Evolutionary conservation across 2,329 filamentous ascomycete species (phyloP).

Genomic region (Trichoderma lentiforme): DNA sequence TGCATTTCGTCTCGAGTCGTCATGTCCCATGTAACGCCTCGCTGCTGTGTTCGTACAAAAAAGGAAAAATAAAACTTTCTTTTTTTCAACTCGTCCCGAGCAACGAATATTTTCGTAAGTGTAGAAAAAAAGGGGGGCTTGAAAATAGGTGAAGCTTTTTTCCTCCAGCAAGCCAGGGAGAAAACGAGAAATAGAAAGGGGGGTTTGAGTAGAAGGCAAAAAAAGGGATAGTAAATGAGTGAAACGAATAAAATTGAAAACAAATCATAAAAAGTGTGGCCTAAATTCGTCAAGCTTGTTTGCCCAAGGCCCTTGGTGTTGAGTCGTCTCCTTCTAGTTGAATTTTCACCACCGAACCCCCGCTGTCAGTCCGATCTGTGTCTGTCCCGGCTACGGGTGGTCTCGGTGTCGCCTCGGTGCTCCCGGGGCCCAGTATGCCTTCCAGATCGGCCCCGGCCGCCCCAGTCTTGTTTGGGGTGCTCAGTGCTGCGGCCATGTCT

Average conservation of each 20-base stretch:
- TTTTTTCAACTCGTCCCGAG: not conserved
- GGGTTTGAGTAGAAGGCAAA: not conserved
- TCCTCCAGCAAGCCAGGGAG: not conserved
- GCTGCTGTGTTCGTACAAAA: slow-evolving; percentile 19
- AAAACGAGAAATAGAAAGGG: not conserved
- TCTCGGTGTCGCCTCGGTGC: slow-evolving; percentile 45
- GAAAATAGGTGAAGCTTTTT: not conserved
- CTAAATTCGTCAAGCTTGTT: slow-evolving; percentile 18
- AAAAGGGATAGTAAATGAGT: not conserved
- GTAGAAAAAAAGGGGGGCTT: not conserved
- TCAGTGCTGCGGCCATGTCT: slow-evolving; percentile 21
- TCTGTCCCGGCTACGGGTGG: slow-evolving; percentile 27
- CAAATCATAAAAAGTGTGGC: slow-evolving; percentile 1
- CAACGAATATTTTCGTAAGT: slow-evolving; percentile 9
- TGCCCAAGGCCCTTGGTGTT: slow-evolving; percentile 38
- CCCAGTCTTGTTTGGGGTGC: slow-evolving; percentile 24
- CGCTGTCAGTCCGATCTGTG: slow-evolving; percentile 17
- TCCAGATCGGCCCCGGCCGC: not conserved
- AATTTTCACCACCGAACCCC: not conserved
- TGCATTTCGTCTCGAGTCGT: slow-evolving; percentile 7
- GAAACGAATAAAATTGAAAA: not conserved
- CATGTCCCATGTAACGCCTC: slow-evolving; percentile 19
- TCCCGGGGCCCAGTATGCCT: slow-evolving; percentile 20
- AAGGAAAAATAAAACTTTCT: not conserved
- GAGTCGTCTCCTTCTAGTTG: slow-evolving; percentile 34